A percentile compares a stretch with the other conserved stretches of the same genome.
phyloP scores from a whole-genome alignment of 108 stramenopile species.

The Skeletonema menzelii region DNA sequence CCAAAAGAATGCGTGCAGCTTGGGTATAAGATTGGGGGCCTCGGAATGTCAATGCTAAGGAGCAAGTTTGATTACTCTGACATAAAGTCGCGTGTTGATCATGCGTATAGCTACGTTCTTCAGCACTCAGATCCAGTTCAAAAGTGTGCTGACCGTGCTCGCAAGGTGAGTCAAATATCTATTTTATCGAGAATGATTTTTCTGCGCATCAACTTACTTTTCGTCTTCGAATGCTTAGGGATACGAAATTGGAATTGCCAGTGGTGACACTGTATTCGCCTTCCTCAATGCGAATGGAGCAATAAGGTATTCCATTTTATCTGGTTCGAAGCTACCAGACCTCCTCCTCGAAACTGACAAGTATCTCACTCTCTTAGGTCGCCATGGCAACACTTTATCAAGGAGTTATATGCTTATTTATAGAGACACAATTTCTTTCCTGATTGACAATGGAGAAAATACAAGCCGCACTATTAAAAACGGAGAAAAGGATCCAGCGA shows the following conservation, averaged over 20 bases:
- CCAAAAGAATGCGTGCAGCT: not conserved
- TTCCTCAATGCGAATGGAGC: conserved; percentile 4
- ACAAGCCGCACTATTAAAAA: not conserved
- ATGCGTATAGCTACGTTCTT: not conserved
- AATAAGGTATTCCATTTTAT: conserved; percentile 5
- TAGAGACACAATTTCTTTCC: conserved; percentile 16
- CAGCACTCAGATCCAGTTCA: not conserved
- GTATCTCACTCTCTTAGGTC: conserved; percentile 11
- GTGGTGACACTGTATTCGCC: conserved; percentile 13
- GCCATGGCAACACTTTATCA: not conserved
- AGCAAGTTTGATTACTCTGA: not conserved
- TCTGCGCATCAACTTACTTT: not conserved
- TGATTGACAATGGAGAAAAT: conserved; percentile 21
- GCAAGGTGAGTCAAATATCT: not conserved
- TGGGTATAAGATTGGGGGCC: not conserved
- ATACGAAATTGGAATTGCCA: conserved; percentile 18
- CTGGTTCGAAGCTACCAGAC: conserved; percentile 16
- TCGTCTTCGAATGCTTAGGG: not conserved
- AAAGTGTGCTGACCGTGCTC: not conserved
- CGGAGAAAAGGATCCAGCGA: not conserved
- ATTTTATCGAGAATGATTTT: not conserved
- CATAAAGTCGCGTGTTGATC: not conserved
- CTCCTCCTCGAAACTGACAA: conserved; percentile 19
- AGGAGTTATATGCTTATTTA: not conserved
- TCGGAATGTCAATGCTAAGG: not conserved